Conservation (phyloP, 305 asterid genomes). For the Petunia hybrid region DNA sequence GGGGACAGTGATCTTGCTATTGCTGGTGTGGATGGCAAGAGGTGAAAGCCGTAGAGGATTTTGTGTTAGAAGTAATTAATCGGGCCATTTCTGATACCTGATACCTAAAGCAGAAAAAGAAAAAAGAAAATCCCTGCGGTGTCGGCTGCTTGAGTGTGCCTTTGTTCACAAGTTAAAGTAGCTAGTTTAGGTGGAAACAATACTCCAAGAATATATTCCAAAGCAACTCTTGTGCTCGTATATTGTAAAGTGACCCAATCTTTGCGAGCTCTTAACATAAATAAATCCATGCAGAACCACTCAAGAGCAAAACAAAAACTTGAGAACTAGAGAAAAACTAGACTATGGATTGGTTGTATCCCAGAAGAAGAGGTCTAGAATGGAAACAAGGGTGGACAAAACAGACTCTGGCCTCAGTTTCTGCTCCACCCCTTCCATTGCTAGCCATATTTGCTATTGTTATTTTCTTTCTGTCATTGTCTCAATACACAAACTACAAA, state of each 20-base stretch:
- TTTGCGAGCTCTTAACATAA: slow-evolving; percentile 23
- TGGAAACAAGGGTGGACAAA: slow-evolving; percentile 65
- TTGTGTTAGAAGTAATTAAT: no score
- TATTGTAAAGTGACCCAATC: slow-evolving; percentile 17
- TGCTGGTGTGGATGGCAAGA: no score
- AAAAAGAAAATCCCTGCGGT: background rate
- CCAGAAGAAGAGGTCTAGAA: slow-evolving; percentile 54
- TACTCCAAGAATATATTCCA: slow-evolving; percentile 74
- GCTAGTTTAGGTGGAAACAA: slow-evolving; percentile 42
- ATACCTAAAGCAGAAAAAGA: no score
- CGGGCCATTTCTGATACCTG: no score
- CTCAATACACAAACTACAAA: slow-evolving; percentile 57
- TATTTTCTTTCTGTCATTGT: slow-evolving; percentile 58
- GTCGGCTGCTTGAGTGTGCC: slow-evolving; percentile 56
- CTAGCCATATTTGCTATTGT: slow-evolving; percentile 61
- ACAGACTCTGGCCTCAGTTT: slow-evolving; percentile 54
- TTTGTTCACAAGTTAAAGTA: slow-evolving; percentile 47
- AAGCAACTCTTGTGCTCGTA: slow-evolving; percentile 47
- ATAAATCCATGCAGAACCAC: background rate
- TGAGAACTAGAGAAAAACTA: background rate
- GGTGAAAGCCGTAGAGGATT: no score
- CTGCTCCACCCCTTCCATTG: slow-evolving; percentile 71
- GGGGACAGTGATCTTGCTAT: no score
- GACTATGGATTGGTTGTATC: slow-evolving; percentile 54
- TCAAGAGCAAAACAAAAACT: background rate